Conservation (phyloP, 345 rosid species). For the Kernera saxatilis region DNA sequence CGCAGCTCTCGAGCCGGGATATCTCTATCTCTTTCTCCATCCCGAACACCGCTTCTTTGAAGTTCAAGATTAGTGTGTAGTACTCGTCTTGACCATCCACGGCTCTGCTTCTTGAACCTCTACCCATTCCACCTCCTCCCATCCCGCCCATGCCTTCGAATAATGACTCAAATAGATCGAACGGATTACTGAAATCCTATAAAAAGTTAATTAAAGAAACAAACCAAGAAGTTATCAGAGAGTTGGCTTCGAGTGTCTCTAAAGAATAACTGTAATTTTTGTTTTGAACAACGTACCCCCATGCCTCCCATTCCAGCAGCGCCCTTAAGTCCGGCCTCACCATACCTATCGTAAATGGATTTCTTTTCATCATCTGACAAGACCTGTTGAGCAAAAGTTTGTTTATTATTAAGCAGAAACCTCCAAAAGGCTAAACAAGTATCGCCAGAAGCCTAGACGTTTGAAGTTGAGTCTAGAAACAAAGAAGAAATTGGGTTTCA, state of each 20-base stretch:
- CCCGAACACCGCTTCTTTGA: slow-evolving; percentile 95
- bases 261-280: background rate
- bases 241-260: background rate
- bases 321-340: slow-evolving; percentile 97
- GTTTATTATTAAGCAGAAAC: background rate
- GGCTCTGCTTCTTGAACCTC: slow-evolving; percentile 74
- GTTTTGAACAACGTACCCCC: slow-evolving; percentile 43
- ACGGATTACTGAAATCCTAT: slow-evolving; percentile 95
- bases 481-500: background rate
- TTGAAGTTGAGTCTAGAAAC: background rate
- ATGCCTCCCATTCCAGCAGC: slow-evolving; percentile 76
- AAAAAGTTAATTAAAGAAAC: background rate
- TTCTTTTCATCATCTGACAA: slow-evolving; percentile 95
- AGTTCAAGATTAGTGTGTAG: slow-evolving; percentile 63
- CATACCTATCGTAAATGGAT: slow-evolving; percentile 85
- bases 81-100: slow-evolving; percentile 91
- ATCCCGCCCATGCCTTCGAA: slow-evolving; percentile 90
- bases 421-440: background rate
- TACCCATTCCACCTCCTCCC: slow-evolving; percentile 78
- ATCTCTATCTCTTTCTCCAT: slow-evolving; percentile 92
- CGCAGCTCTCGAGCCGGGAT: slow-evolving; percentile 77
- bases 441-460: background rate
- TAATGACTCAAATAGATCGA: slow-evolving; percentile 84
- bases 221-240: slow-evolving; percentile 10
- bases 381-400: slow-evolving; percentile 19